Evolutionary conservation across 192 early-diverging fungal species (phyloP).

Genomic region (Coemansia sp.): DNA sequence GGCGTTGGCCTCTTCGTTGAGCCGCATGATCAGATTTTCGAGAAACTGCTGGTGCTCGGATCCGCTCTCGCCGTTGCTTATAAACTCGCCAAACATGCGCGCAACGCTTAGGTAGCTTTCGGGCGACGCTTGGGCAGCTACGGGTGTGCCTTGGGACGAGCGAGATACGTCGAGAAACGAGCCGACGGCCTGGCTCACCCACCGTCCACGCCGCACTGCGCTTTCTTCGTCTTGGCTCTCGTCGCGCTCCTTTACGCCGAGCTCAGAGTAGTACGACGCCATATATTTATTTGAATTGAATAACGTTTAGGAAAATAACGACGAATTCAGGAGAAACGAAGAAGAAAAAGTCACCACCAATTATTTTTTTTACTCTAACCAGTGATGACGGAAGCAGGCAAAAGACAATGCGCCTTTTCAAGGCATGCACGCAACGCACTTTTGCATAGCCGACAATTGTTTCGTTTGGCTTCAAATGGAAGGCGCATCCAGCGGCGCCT

Average conservation of each 20-base stretch:
- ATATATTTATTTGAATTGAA: slow-evolving; percentile 7
- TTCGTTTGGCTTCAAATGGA: too few relatives aligned
- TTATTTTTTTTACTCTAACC: too few relatives aligned
- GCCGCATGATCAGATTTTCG: slow-evolving; percentile 39
- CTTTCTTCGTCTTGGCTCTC: slow-evolving; percentile 18
- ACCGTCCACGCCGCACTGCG: slow-evolving; percentile 18
- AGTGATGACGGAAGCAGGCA: too few relatives aligned
- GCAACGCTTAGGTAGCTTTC: slow-evolving; percentile 42
- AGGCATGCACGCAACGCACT: too few relatives aligned
- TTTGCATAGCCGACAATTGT: too few relatives aligned
- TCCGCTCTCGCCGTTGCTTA: slow-evolving; percentile 14
- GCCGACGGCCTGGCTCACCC: slow-evolving; percentile 38
- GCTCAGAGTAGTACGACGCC: slow-evolving; percentile 45
- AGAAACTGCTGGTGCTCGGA: slow-evolving; percentile 45
- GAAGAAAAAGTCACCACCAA: too few relatives aligned
- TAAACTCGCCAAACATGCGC: slow-evolving; percentile 39
- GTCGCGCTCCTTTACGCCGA: slow-evolving; percentile 34
- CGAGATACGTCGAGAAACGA: slow-evolving; percentile 39
- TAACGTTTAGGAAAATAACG: too few relatives aligned
- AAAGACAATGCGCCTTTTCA: too few relatives aligned
- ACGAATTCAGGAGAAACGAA: too few relatives aligned
- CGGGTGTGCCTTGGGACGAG: slow-evolving; percentile 38
- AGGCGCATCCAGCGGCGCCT: too few relatives aligned
- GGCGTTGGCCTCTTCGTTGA: slow-evolving; percentile 41
- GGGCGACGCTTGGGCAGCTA: slow-evolving; percentile 30